phyloP scores from a whole-genome alignment of 805 yeast species.

The Monosporozyma yasuniensis region DNA sequence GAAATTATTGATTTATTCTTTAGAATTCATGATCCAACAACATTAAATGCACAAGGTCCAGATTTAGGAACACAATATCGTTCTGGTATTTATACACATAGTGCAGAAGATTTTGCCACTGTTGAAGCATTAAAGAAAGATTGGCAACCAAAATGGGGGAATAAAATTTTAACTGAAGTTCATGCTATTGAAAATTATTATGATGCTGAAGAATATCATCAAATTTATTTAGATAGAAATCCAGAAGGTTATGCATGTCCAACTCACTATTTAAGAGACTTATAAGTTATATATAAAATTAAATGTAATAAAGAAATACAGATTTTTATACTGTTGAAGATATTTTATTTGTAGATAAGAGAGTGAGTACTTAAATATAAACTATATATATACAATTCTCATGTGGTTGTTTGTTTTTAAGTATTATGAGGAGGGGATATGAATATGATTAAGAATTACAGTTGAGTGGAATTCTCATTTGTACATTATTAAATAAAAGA shows the following conservation, averaged over 20 bases:
- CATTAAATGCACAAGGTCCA: conserved; percentile 73
- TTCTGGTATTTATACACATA: conserved; percentile 64
- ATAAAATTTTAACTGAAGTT: conserved; percentile 59
- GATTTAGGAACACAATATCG: conserved; percentile 88
- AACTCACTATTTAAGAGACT: conserved; percentile 65
- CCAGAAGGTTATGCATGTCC: conserved; percentile 89
- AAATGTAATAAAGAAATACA: not conserved
- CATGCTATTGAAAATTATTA: conserved; percentile 62
- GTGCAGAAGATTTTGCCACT: conserved; percentile 35
- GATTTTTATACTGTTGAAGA: conserved; percentile 10
- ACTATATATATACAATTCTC: not conserved
- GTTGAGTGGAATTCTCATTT: conserved; percentile 1
- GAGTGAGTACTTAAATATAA: not conserved
- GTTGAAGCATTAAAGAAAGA: conserved; percentile 41
- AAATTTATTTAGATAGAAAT: conserved; percentile 65
- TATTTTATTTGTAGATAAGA: conserved; percentile 3
- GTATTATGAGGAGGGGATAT: not conserved
- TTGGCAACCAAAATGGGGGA: conserved; percentile 62
- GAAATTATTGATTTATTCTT: conserved; percentile 77
- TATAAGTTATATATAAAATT: conserved; percentile 14
- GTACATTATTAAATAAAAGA: not conserved
- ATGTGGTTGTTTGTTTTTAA: too few species aligned
- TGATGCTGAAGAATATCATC: conserved; percentile 97
- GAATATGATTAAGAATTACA: conserved; percentile 1
- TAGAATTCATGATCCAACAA: conserved; percentile 91